Conservation (phyloP, 768 basidiomycete species). For the Suillus spraguei region DNA sequence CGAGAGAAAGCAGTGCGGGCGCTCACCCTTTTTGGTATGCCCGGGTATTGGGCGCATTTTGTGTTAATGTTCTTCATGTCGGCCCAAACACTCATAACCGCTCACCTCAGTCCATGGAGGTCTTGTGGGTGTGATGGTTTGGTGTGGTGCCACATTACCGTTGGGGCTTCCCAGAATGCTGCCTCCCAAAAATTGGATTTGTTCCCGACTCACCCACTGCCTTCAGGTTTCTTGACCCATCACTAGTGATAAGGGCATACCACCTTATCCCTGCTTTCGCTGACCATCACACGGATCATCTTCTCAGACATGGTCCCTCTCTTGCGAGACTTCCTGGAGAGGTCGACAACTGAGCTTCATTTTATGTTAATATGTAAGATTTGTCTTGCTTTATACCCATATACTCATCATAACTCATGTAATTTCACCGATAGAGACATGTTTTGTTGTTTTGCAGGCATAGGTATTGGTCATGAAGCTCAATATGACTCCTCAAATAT, state of each 20-base stretch:
- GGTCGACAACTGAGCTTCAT: not conserved
- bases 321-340: not conserved
- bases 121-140: not conserved
- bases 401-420: too few relatives aligned
- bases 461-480: slow-evolving; percentile 11
- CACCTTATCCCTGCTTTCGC: not conserved
- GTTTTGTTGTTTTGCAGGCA: slow-evolving; percentile 8
- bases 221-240: not conserved
- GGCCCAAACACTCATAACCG: not conserved
- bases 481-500: not conserved
- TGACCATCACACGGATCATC: not conserved
- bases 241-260: not conserved
- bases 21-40: not conserved
- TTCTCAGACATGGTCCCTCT: not conserved
- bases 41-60: not conserved
- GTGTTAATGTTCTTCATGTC: not conserved
- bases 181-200: not conserved
- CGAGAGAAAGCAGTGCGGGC: not conserved
- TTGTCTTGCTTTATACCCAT: not conserved
- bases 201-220: not conserved
- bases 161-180: not conserved
- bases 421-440: slow-evolving; percentile 18
- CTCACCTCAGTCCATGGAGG: not conserved
- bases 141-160: not conserved
- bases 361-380: not conserved